phyloP scores from a whole-genome alignment of 163 green algal genomes.

The Chloromonas sp. region DNA sequence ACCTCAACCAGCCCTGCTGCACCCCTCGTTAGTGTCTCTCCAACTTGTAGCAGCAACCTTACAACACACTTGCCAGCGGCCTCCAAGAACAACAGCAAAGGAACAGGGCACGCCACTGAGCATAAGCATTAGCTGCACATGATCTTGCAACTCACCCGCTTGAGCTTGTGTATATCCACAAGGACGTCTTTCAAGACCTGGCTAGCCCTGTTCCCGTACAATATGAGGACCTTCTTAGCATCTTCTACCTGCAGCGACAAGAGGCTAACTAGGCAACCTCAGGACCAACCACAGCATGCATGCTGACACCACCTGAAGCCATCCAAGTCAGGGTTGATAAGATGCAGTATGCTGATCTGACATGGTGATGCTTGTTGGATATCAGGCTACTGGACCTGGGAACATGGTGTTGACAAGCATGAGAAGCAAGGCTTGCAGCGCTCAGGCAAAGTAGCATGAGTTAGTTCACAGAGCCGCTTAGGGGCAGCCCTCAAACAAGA shows the following conservation, averaged over 20 bases:
- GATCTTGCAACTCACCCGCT: conserved; percentile 46
- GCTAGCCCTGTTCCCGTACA: conserved; percentile 78
- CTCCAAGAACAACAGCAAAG: not conserved
- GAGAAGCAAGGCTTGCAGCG: not conserved
- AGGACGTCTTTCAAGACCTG: conserved; percentile 80
- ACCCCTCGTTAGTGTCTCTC: not conserved
- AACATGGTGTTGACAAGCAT: not conserved
- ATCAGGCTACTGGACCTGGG: no score
- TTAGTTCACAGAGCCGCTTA: conserved; percentile 27
- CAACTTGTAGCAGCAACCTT: not conserved
- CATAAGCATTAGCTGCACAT: not conserved
- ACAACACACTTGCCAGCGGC: not conserved
- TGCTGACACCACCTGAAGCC: no score
- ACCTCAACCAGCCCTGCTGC: not conserved
- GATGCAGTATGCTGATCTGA: no score
- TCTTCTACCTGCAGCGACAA: conserved; percentile 72
- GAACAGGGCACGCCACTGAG: no score
- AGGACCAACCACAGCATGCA: not conserved
- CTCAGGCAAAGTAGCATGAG: conserved; percentile 10
- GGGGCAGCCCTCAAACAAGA: conserved; percentile 35
- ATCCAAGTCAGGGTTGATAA: no score
- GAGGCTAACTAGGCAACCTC: not conserved
- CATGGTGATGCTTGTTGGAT: no score
- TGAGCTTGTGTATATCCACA: conserved; percentile 82
- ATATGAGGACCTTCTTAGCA: conserved; percentile 66